Base-by-base conservation (phyloP, 2,329 filamentous ascomycete genomes). In the Xylariaceae sp. region DNA sequence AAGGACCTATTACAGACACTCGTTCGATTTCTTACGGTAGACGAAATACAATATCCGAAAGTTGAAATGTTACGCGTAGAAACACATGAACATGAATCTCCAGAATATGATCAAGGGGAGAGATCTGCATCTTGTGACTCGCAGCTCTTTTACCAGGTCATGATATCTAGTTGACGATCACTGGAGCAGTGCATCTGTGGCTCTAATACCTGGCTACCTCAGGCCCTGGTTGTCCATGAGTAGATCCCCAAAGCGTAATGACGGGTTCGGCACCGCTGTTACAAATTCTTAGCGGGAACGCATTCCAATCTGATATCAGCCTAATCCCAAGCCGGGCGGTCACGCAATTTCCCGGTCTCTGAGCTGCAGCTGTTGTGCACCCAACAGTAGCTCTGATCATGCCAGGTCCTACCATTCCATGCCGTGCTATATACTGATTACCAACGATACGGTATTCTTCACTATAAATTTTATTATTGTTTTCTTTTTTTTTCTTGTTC, bases 351-450 rank as follows among this genome's bases (percentile, higher is more conserved):
- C 47, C 42, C 32, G 44, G 33, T 40, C 26, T 47, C 39, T 30
- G 43, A 30, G 27, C 32, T 24, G 43, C 49, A 52, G 43, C 33
- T 49, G 43, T 24, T 24, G 43, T 50, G 26, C 35, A 20, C 26
- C 41, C 29, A 41, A 45, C 46, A 21, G 52, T 42, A 30, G 46
- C 42, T 42, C 20, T 15, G 30, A 46, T 21, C 41, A 47, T 50
- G 40, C 46, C 45, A 40, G n/a, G 6, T 27, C 26, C 30, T 27
- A 11, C 18, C 16, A 23, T 32, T 29, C n/a, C 46, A 39, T 37
- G 6, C 33, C 35, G n/a, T 44, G 47, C 9, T 30, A n/a, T 21
- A 32, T 7, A 23, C 40, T 11, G n/a, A 37, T 7, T 30, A 16
- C 35, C 26, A 15, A 6, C n/a, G 44, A 29, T 20, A 13, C 41